These are phyloP conservation scores for Canariomyces notabilis DNA, from an alignment of 2,329 filamentous ascomycete genomes.

Conservation along the genomic window DNA sequence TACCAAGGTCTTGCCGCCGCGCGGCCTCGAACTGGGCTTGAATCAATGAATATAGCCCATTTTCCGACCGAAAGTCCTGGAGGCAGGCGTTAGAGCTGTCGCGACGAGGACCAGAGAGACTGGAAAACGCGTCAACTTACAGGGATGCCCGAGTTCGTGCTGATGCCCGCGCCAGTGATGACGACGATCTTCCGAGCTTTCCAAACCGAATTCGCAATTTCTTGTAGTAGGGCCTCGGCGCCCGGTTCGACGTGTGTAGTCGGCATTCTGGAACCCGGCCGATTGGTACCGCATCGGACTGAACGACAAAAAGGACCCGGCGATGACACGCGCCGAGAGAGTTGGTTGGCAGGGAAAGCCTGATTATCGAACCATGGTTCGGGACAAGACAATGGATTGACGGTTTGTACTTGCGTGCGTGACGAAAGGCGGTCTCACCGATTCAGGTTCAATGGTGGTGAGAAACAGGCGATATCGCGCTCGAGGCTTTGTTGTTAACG, in stretches of 20 bases:
- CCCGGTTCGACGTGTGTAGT: slow-evolving; percentile 50
- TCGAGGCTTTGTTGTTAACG: neutral
- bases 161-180: slow-evolving; percentile 68
- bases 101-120: neutral
- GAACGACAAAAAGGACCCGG: neutral
- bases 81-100: slow-evolving; percentile 17
- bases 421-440: neutral
- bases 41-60: slow-evolving; percentile 67
- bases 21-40: slow-evolving; percentile 60
- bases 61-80: slow-evolving; percentile 67
- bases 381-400: neutral
- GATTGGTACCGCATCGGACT: slow-evolving; percentile 1
- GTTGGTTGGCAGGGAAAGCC: no score
- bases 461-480: slow-evolving; percentile 4
- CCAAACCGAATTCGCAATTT: slow-evolving; percentile 58
- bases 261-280: slow-evolving; percentile 43
- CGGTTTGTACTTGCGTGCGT: neutral
- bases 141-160: slow-evolving; percentile 70
- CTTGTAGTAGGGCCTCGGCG: slow-evolving; percentile 52
- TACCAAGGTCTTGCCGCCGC: slow-evolving; percentile 27
- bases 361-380: no score
- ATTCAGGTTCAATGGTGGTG: no score
- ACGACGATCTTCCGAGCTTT: slow-evolving; percentile 66
- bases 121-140: slow-evolving; percentile 40
- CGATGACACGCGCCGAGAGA: neutral